Evolutionary conservation across 352 stramenopile species (phyloP).

Genomic region (Globisporangium middletonii): DNA sequence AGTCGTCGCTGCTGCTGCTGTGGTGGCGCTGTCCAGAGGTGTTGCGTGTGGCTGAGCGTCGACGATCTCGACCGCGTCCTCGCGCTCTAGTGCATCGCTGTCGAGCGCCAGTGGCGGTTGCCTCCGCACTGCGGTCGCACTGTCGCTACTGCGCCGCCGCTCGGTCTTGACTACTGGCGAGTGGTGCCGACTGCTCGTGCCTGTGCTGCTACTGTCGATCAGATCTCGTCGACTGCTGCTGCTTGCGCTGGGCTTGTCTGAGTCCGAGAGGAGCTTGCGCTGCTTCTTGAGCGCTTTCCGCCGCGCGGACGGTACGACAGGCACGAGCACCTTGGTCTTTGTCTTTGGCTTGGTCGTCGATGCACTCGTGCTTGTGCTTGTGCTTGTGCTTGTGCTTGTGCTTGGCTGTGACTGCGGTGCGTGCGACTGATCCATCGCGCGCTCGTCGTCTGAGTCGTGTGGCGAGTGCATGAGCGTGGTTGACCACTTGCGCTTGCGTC

Average conservation of each 20-base stretch:
- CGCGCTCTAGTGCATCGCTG: neutral
- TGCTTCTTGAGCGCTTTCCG: slow-evolving; percentile 45
- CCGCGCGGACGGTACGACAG: slow-evolving; percentile 41
- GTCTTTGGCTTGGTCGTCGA: slow-evolving; percentile 13
- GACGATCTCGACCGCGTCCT: neutral
- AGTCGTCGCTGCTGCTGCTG: neutral
- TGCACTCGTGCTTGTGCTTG: no score
- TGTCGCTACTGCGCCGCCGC: neutral
- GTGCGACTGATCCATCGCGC: slow-evolving; percentile 2
- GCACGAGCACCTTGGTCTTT: slow-evolving; percentile 24
- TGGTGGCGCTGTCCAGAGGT: neutral
- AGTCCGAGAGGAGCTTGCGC: slow-evolving; percentile 8
- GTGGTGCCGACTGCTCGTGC: neutral
- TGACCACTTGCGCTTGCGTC: slow-evolving; percentile 70
- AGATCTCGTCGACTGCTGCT: neutral
- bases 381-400: neutral
- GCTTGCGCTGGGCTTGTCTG: slow-evolving; percentile 10
- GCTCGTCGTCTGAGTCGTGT: slow-evolving; percentile 6
- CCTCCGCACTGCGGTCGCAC: neutral
- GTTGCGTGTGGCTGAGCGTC: neutral
- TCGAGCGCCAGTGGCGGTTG: neutral
- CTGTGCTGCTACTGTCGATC: neutral
- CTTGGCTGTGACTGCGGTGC: neutral
- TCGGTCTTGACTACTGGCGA: neutral
- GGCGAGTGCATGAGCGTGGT: slow-evolving; percentile 42